phyloP scores from a whole-genome alignment of 106 monocot genomes.

The Posidonia australis region DNA sequence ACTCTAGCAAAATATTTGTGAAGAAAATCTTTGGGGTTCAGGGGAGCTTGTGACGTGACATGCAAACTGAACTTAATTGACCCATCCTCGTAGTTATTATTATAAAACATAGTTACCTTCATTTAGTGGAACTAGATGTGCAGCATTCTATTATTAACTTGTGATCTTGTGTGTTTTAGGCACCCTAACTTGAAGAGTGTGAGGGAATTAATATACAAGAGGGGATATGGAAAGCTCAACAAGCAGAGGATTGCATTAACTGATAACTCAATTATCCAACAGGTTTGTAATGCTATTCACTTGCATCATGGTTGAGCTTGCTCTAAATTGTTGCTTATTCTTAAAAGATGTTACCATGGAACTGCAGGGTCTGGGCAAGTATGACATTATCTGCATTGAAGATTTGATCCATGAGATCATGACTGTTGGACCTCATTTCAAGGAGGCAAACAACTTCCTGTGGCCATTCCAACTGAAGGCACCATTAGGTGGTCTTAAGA shows the following conservation, averaged over 20 bases:
- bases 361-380: constrained; percentile 18
- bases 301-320: neutral
- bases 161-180: constrained; percentile 4
- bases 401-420: constrained; percentile 25
- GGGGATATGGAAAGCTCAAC: constrained; percentile 25
- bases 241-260: constrained; percentile 35
- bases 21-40: neutral
- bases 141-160: neutral
- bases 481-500: constrained; percentile 19
- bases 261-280: constrained; percentile 21
- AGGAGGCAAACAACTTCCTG: constrained; percentile 25
- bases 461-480: constrained; percentile 25
- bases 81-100: too few species aligned
- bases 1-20: too few species aligned
- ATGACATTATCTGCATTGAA: constrained; percentile 22
- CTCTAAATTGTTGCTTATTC: neutral
- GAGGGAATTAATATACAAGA: constrained; percentile 36
- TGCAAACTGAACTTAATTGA: too few species aligned
- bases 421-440: constrained; percentile 24
- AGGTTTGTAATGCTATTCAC: constrained; percentile 1
- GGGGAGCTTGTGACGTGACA: too few species aligned
- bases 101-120: too few species aligned
- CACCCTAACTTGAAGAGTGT: constrained; percentile 39
- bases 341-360: too few species aligned
- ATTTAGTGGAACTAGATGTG: neutral